phyloP scores from a whole-genome alignment of 352 stramenopile genomes.

The Elongisporangium undulatum region DNA sequence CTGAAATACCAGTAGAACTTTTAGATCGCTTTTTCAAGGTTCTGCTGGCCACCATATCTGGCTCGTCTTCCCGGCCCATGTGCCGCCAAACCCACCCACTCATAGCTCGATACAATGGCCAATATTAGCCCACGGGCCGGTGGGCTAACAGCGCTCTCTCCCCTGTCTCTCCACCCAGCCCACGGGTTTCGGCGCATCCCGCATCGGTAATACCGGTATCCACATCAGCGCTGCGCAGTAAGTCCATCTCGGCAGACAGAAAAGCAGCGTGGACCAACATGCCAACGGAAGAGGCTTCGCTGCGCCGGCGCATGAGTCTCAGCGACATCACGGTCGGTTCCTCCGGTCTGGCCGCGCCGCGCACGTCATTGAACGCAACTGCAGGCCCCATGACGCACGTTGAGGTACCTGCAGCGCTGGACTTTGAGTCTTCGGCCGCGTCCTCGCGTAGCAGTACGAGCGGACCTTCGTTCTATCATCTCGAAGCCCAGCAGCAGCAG shows the following conservation, averaged over 20 bases:
- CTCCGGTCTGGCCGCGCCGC: background rate
- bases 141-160: background rate
- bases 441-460: background rate
- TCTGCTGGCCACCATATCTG: background rate
- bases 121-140: background rate
- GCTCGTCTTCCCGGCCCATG: background rate
- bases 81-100: background rate
- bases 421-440: background rate
- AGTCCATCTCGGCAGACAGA: background rate
- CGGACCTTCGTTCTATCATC: background rate
- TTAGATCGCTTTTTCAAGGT: background rate
- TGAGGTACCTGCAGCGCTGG: background rate
- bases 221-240: background rate
- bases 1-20: background rate
- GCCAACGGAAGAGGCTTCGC: background rate
- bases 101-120: background rate
- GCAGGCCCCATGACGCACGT: background rate
- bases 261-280: background rate
- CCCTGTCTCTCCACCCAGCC: background rate
- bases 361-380: background rate
- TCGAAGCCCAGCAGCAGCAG: background rate
- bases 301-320: background rate
- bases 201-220: background rate
- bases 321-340: background rate
- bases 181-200: background rate